Evolutionary conservation across 805 yeast genomes (phyloP).

Genomic region (Maudiozyma pseudohumilis): DNA sequence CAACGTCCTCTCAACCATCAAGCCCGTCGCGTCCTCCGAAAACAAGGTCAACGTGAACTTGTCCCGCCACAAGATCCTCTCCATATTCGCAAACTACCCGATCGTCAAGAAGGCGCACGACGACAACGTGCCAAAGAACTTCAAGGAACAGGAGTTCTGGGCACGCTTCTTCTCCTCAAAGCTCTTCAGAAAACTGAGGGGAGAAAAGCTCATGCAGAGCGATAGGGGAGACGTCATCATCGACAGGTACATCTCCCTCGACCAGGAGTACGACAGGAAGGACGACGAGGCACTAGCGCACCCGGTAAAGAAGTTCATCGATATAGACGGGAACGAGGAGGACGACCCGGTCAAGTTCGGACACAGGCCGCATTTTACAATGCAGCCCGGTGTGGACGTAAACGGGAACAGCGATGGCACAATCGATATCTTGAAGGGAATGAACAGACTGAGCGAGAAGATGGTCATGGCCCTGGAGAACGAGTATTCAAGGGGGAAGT

Average conservation of each 20-base stretch:
- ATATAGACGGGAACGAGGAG: slow-evolving; percentile 68
- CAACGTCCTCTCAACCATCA: slow-evolving; percentile 85
- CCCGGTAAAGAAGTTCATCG: slow-evolving; percentile 60
- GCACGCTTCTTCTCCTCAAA: slow-evolving; percentile 88
- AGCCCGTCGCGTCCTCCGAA: slow-evolving; percentile 87
- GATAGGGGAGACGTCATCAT: slow-evolving; percentile 77
- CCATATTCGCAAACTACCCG: slow-evolving; percentile 89
- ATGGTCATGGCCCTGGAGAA: slow-evolving; percentile 53
- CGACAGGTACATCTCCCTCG: slow-evolving; percentile 71
- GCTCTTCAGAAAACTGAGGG: slow-evolving; percentile 76
- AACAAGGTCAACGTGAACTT: slow-evolving; percentile 89
- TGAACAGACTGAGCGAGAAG: slow-evolving; percentile 78
- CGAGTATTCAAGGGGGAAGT: slow-evolving; percentile 31
- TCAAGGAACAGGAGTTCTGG: slow-evolving; percentile 92
- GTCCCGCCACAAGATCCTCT: slow-evolving; percentile 81
- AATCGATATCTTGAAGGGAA: slow-evolving; percentile 67
- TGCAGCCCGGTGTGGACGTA: slow-evolving; percentile 47
- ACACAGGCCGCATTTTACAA: slow-evolving; percentile 79
- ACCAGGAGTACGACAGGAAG: slow-evolving; percentile 45
- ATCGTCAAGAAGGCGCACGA: slow-evolving; percentile 79
- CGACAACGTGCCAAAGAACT: slow-evolving; percentile 75
- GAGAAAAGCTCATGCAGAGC: slow-evolving; percentile 67
- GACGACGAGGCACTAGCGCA: slow-evolving; percentile 35
- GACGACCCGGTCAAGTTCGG: slow-evolving; percentile 73
- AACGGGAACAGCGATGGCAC: slow-evolving; percentile 53